Conservation (phyloP, 208 protist genomes). For the Trypanosoma boissoni region DNA sequence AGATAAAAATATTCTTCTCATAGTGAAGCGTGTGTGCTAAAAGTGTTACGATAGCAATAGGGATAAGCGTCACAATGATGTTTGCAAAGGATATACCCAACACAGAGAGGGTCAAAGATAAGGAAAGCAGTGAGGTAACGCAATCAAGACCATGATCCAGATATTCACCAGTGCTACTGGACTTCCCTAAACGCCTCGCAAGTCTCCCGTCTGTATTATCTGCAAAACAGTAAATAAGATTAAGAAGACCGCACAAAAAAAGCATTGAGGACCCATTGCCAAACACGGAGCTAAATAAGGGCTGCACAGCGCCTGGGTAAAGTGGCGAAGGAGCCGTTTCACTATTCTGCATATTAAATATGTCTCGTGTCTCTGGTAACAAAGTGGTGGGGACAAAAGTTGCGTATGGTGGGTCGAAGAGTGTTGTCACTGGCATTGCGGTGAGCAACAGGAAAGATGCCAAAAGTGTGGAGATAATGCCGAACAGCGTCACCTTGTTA, state of each 20-base stretch:
- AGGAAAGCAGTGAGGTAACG: slow-evolving; percentile 84
- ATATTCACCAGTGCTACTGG: slow-evolving; percentile 87
- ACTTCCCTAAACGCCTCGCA: slow-evolving; percentile 68
- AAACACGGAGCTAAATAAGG: slow-evolving; percentile 34
- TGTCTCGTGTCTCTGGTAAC: slow-evolving; percentile 10
- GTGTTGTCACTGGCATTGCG: slow-evolving; percentile 49
- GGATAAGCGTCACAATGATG: slow-evolving; percentile 56
- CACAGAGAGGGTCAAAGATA: slow-evolving; percentile 47
- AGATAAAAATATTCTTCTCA: slow-evolving; percentile 80
- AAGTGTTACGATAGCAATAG: slow-evolving; percentile 66
- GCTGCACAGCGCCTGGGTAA: slow-evolving; percentile 35
- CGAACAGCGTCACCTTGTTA: slow-evolving; percentile 80
- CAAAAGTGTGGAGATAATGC: slow-evolving; percentile 63
- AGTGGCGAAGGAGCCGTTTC: slow-evolving; percentile 32
- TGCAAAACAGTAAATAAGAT: slow-evolving; percentile 81
- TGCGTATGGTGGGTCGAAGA: slow-evolving; percentile 54
- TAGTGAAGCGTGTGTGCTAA: slow-evolving; percentile 85
- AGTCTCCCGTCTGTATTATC: slow-evolving; percentile 92
- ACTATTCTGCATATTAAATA: slow-evolving; percentile 5
- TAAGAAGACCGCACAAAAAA: slow-evolving; percentile 65
- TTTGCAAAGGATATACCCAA: slow-evolving; percentile 65
- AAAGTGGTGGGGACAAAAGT: slow-evolving; percentile 47
- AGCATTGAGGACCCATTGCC: slow-evolving; percentile 38
- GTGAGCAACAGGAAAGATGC: slow-evolving; percentile 77
- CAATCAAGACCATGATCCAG: slow-evolving; percentile 92